Evolutionary conservation across 768 basidiomycete genomes (phyloP), one percentile per base, ranked within the genome.

Genomic region (Leccinum ochraceum): DNA sequence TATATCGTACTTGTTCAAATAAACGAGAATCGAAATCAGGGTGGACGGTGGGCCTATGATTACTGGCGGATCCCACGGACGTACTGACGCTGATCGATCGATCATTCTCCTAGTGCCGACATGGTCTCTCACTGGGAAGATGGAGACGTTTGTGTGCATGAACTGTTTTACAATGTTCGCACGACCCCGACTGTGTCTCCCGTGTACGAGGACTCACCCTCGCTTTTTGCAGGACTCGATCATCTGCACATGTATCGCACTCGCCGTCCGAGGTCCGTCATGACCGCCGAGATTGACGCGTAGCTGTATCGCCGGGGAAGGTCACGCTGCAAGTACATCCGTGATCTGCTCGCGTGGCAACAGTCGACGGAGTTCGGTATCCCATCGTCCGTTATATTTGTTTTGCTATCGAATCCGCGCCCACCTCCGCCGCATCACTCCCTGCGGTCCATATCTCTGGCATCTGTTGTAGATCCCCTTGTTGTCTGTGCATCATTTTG

Each of bases 121-220:
- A 84, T 94, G 76, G 83, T 82, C 53, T 92, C 89, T 63, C 92
- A 94, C 69, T 94, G 92, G 92, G 92, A 94, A 77, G 92, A 94
- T 63, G 83, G 84, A 56, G 92, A 94, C 69, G 78, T 81, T 54
- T 86, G 92, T 60, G 81, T 86, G 46, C 86, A 91, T 73, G 92
- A 94, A 75, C 79, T 94, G 70, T 92, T 83, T 76, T 80, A 81
- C 52, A 94, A 91, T 70, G 92, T 92, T 75, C 63, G 89, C 78
- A 55, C 56, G 49, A 37, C 28, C 28, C 61, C 49, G 46, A 53
- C 54, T 46, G 16, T 58, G n/a, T 58, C 34, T 57, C 49, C 22
- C 22, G 20, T 60, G 61, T 63, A 64, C 42, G 42, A 42, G 24
- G 22, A 37, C 57, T 64, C 17, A 69, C 64, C 26, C 49, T 53